phyloP scores from a whole-genome alignment of 192 early-diverging fungal genomes.

The Thoreauomyces humboldtii region DNA sequence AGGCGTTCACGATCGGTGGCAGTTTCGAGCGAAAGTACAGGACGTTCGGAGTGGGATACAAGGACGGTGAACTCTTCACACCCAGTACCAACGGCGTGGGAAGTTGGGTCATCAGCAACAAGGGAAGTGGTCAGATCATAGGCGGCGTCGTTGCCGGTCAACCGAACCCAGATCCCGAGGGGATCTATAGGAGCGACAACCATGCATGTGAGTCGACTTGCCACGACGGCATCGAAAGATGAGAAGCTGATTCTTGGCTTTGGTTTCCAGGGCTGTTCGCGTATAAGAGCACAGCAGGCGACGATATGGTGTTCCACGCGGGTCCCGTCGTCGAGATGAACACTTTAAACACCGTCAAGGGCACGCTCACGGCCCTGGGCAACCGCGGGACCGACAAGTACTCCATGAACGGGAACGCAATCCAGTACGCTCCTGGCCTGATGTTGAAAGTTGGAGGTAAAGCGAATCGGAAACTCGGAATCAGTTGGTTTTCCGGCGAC shows the following conservation, averaged over 20 bases:
- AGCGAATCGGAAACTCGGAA: no score
- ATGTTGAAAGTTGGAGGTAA: slow-evolving; percentile 4
- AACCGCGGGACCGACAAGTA: not conserved
- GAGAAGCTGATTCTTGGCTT: no score
- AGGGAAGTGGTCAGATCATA: not conserved
- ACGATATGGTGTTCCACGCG: slow-evolving; percentile 12
- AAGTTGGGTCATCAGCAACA: not conserved
- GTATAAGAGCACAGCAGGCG: not conserved
- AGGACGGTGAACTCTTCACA: slow-evolving; percentile 9
- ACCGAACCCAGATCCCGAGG: not conserved
- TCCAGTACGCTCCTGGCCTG: slow-evolving; percentile 5
- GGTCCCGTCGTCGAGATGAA: slow-evolving; percentile 3
- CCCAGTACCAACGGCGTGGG: not conserved
- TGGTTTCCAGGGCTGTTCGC: slow-evolving; percentile 13
- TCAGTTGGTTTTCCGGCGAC: no score
- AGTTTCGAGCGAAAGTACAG: not conserved
- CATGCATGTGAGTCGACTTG: not conserved
- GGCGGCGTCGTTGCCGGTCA: not conserved
- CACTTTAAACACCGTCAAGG: not conserved
- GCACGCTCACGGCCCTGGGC: not conserved
- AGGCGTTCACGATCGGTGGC: slow-evolving; percentile 9
- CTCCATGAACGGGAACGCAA: slow-evolving; percentile 15
- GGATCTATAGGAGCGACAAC: slow-evolving; percentile 5
- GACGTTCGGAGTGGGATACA: slow-evolving; percentile 1
- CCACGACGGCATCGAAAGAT: no score